Evolutionary conservation across 202 grass and related monocot species (phyloP).

Genomic region (Elaeis oleifera): DNA sequence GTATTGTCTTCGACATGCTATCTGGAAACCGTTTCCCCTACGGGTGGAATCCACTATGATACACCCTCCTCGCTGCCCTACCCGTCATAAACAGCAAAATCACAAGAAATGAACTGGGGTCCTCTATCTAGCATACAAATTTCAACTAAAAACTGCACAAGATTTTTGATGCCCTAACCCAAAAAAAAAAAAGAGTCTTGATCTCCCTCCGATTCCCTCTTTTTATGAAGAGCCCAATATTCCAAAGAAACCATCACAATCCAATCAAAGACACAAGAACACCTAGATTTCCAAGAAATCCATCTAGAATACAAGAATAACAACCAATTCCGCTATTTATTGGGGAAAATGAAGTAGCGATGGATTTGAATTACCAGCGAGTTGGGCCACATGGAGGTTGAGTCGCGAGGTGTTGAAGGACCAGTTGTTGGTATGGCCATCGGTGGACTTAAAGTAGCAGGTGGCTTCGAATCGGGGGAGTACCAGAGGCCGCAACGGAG

Average conservation of each 20-base stretch:
- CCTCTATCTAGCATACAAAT: neutral
- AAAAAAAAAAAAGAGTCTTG: too few relatives aligned
- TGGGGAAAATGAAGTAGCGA: neutral
- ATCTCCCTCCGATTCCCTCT: too few relatives aligned
- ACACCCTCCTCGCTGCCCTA: slow-evolving; percentile 87
- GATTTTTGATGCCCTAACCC: too few relatives aligned
- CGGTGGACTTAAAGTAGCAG: slow-evolving; percentile 96
- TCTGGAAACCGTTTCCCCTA: slow-evolving; percentile 85
- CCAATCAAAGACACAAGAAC: too few relatives aligned
- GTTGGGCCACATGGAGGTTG: slow-evolving; percentile 74
- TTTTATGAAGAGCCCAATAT: too few relatives aligned
- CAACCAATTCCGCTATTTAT: neutral
- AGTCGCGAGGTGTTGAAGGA: slow-evolving; percentile 73
- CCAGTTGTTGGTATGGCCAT: slow-evolving; percentile 85
- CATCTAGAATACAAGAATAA: too few relatives aligned
- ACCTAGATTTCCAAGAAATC: too few relatives aligned
- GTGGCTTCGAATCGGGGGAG: slow-evolving; percentile 35
- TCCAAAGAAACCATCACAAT: too few relatives aligned
- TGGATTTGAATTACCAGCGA: slow-evolving; percentile 36
- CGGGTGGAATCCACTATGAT: slow-evolving; percentile 89
- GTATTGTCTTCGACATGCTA: slow-evolving; percentile 96
- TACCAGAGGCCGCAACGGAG: slow-evolving; percentile 98
- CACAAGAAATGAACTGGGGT: neutral
- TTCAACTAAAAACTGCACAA: too few relatives aligned
- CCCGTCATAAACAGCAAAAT: slow-evolving; percentile 14